These are phyloP conservation scores for Rhizophora mangle DNA, from an alignment of 345 rosid species.

Conservation along the genomic window DNA sequence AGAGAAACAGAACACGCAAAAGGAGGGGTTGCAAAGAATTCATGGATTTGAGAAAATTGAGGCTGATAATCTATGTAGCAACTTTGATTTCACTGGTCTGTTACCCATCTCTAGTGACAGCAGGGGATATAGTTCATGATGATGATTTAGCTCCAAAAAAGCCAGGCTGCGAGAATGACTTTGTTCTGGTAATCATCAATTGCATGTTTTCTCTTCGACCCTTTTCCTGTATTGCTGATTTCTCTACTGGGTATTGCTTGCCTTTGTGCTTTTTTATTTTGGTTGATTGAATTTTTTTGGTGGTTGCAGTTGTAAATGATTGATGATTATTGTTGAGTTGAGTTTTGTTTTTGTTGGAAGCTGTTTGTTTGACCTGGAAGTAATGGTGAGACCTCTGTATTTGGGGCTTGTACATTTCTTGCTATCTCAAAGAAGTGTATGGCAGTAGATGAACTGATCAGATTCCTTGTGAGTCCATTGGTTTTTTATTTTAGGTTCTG, in stretches of 20 bases:
- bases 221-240: slow-evolving; percentile 19
- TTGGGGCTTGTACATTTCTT: background rate
- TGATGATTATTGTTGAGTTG: background rate
- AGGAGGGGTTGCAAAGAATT: slow-evolving; percentile 6
- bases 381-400: background rate
- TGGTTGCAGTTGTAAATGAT: slow-evolving; percentile 1
- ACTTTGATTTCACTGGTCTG: slow-evolving; percentile 47
- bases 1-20: background rate
- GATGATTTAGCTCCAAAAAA: slow-evolving; percentile 87
- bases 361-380: slow-evolving; percentile 11
- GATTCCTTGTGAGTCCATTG: background rate
- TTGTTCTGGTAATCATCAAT: slow-evolving; percentile 64
- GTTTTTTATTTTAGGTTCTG: background rate
- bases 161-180: slow-evolving; percentile 98
- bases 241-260: slow-evolving; percentile 30
- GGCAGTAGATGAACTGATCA: slow-evolving; percentile 1
- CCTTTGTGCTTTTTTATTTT: slow-evolving; percentile 1
- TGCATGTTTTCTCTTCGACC: slow-evolving; percentile 18
- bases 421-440: background rate
- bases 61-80: slow-evolving; percentile 26
- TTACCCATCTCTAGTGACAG: slow-evolving; percentile 43
- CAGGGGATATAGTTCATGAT: slow-evolving; percentile 94
- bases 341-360: background rate
- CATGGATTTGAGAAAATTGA: slow-evolving; percentile 59
- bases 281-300: slow-evolving; percentile 5